A percentile compares a stretch with the other conserved stretches of the same genome.
phyloP scores from a whole-genome alignment of 2,329 filamentous ascomycete genomes.

The Xylariaceae sp. region DNA sequence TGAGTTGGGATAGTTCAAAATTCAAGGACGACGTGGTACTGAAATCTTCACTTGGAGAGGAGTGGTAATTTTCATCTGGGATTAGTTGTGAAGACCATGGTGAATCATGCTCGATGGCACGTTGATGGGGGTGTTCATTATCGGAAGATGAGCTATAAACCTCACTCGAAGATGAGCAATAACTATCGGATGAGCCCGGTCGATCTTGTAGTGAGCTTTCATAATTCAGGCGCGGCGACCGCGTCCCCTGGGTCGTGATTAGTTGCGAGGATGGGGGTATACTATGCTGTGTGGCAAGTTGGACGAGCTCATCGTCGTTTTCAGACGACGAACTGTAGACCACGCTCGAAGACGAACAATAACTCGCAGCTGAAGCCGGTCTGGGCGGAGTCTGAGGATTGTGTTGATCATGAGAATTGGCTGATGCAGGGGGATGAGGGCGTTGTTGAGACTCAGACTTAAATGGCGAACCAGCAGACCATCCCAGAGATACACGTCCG shows the following conservation, averaged over 20 bases:
- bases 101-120: constrained; percentile 5
- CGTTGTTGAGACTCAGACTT: constrained; percentile 17
- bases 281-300: constrained; percentile 9
- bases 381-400: constrained; percentile 10
- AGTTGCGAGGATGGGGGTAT: constrained; percentile 15
- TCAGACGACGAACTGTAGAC: constrained; percentile 15
- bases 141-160: constrained; percentile 12
- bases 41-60: constrained; percentile 10
- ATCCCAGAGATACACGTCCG: constrained; percentile 40
- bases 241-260: constrained; percentile 17
- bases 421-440: constrained; percentile 12
- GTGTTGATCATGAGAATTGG: constrained; percentile 9
- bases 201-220: constrained; percentile 10
- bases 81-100: not conserved
- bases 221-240: constrained; percentile 8
- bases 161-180: constrained; percentile 11
- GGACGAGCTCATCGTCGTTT: constrained; percentile 4
- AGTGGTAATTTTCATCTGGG: constrained; percentile 3
- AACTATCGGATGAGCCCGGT: constrained; percentile 3
- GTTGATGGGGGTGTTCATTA: constrained; percentile 7
- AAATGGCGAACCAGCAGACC: constrained; percentile 33
- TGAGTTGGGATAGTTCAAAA: constrained; percentile 11
- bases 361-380: constrained; percentile 16
- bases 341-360: constrained; percentile 17
- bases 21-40: constrained; percentile 14